Base-by-base conservation (phyloP, 2,329 filamentous ascomycete species). In the Knoxdaviesia proteae region DNA sequence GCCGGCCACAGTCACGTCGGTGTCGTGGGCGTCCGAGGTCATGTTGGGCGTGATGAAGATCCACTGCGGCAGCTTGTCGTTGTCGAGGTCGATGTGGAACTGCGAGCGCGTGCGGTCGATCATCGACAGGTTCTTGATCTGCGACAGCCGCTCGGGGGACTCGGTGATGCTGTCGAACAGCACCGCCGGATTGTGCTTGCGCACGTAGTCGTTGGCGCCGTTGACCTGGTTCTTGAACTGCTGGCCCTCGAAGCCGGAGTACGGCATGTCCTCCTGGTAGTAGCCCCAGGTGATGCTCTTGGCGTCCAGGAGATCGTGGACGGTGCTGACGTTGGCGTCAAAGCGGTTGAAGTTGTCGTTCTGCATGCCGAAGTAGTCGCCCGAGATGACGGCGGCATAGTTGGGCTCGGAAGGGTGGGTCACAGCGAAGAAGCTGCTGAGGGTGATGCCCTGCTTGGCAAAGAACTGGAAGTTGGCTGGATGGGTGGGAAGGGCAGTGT, bases 191-290 rank as follows among this genome's bases (percentile, higher is more conserved):
- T 87, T 84, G 62, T 90, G 83, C 61, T 90, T 88, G 53, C 84
- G 76, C 6, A 88, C 81, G 54, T 90, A 90, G 60, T 79, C 74
- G 52, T 86, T 81, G 40, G 69, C 67, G 32, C 71, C 69, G 3
- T 69, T 81, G 49, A 71, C 47, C 48, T 74, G 73, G 58, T 84
- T 84, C 44, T 72, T 64, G 55, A 64, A 83, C 0, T 60, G 62
- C 34, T 58, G 56, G 30, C 80, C 81, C 56, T 82, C 68, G 58
- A 74, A 88, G 8, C 83, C 83, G 2, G 72, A 65, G 58, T 75
- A 84, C 2, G 83, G 83, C 66, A 80, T 68, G 52, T 83, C 77
- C 55, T 90, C 82, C 56, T 86, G 72, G 60, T 88, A 90, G 48
- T 77, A 64, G 41, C 63, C 77, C 78, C 78, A 84, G 3, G 68